Evolutionary conservation across 352 stramenopile genomes (phyloP).

Genomic region (Phytophthora cryptogea): DNA sequence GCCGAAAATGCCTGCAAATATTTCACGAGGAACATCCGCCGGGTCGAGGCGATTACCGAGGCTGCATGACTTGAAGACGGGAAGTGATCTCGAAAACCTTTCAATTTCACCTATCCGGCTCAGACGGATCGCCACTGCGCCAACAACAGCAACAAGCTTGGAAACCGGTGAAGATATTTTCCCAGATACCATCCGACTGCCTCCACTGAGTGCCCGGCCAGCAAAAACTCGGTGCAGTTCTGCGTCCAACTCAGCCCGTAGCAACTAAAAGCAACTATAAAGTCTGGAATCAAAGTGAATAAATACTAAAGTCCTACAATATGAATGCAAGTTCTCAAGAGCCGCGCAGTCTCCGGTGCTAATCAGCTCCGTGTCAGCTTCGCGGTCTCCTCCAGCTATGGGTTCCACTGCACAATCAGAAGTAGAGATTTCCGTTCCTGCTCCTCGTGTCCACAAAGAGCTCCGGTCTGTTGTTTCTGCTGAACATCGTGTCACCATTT

Average conservation of each 20-base stretch:
- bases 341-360: not conserved
- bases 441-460: slow-evolving; percentile 30
- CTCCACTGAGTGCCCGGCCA: slow-evolving; percentile 42
- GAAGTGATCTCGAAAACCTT: slow-evolving; percentile 13
- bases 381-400: slow-evolving; percentile 6
- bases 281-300: slow-evolving; percentile 29
- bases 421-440: slow-evolving; percentile 14
- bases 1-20: slow-evolving; percentile 5
- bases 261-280: slow-evolving; percentile 12
- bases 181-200: slow-evolving; percentile 45
- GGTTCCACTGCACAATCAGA: slow-evolving; percentile 18
- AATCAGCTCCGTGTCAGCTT: slow-evolving; percentile 10
- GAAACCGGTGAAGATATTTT: slow-evolving; percentile 24
- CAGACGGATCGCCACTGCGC: slow-evolving; percentile 51
- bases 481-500: not conserved
- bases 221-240: slow-evolving; percentile 13
- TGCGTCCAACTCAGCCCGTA: slow-evolving; percentile 11
- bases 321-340: slow-evolving; percentile 6
- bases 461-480: slow-evolving; percentile 1
- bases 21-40: slow-evolving; percentile 30
- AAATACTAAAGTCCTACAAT: slow-evolving; percentile 34
- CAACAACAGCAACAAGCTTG: slow-evolving; percentile 25
- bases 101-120: slow-evolving; percentile 42
- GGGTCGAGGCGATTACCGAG: slow-evolving; percentile 29
- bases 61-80: slow-evolving; percentile 21